These are phyloP conservation scores for Kregervanrija delftensis DNA, from an alignment of 805 yeast species.

Conservation along the genomic window DNA sequence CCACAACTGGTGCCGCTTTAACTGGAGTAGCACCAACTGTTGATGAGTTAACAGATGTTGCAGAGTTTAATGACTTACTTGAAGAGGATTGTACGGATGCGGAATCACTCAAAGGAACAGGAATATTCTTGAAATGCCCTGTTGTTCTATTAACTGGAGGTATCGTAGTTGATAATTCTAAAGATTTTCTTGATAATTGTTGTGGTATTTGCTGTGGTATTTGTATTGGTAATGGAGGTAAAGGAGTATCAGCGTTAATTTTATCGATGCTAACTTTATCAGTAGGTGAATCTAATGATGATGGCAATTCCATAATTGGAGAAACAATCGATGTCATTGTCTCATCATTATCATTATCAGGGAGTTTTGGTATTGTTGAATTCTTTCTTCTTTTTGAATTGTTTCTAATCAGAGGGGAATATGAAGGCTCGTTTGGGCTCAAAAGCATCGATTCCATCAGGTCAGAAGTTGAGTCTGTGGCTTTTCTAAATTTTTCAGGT, in stretches of 20 bases:
- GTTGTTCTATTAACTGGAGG: background rate
- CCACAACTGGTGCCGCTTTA: constrained; percentile 42
- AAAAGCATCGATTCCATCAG: no score
- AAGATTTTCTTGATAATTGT: background rate
- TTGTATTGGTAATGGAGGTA: constrained; percentile 8
- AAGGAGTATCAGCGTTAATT: constrained; percentile 1
- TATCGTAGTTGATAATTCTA: background rate
- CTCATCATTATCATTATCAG: constrained; percentile 20
- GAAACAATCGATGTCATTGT: constrained; percentile 17
- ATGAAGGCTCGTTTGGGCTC: no score
- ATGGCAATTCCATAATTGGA: constrained; percentile 2
- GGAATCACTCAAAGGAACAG: background rate
- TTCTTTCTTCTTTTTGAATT: background rate
- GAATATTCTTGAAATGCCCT: background rate
- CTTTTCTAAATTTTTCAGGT: no score
- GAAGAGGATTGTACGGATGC: constrained; percentile 1
- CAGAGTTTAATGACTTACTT: constrained; percentile 7
- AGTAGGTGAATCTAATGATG: background rate
- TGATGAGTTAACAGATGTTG: constrained; percentile 10
- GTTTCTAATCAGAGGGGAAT: background rate
- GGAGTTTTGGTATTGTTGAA: constrained; percentile 16
- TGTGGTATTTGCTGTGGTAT: background rate
- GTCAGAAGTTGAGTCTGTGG: no score
- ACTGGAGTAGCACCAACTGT: constrained; percentile 16
- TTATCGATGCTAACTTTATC: background rate